Evolutionary conservation across 805 yeast genomes (phyloP).

Genomic region (Nakazawaea populi): DNA sequence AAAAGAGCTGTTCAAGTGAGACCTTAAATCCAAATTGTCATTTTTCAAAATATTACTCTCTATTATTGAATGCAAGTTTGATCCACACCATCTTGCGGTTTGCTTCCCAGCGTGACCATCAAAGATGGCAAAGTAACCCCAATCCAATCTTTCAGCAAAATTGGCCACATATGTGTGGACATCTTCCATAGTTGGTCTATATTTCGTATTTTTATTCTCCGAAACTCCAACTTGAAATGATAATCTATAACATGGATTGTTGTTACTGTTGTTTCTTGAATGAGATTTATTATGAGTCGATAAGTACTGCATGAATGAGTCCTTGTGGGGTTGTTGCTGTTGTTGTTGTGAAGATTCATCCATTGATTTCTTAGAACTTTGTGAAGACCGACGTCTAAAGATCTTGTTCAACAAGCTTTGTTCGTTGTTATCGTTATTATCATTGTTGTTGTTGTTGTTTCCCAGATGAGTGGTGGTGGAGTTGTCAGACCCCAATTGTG

Average conservation of each 20-base stretch:
- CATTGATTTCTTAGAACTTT: conserved; percentile 4
- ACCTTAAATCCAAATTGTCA: conserved; percentile 52
- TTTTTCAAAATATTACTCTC: conserved; percentile 50
- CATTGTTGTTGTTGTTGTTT: neutral
- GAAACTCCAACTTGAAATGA: conserved; percentile 85
- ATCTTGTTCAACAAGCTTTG: conserved; percentile 6
- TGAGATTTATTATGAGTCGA: neutral
- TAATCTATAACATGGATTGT: conserved; percentile 47
- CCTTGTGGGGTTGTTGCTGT: neutral
- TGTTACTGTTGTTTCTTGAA: neutral
- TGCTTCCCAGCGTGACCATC: conserved; percentile 97
- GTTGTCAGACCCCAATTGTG: neutral
- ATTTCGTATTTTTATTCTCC: conserved; percentile 79
- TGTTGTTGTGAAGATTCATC: neutral
- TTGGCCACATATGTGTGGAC: conserved; percentile 90
- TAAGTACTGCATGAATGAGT: conserved; percentile 2
- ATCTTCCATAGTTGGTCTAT: conserved; percentile 90
- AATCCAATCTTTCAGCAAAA: conserved; percentile 83
- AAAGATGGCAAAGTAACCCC: conserved; percentile 93
- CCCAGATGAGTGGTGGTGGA: too few species aligned
- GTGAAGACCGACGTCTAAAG: conserved; percentile 8
- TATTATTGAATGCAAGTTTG: conserved; percentile 65
- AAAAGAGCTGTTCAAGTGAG: conserved; percentile 64
- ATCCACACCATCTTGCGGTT: conserved; percentile 93
- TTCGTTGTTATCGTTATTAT: neutral